A percentile compares a stretch with the other conserved stretches of the same genome.
These are phyloP conservation scores for Dendrocalamus sinicus DNA, from an alignment of 176 grass and related monocot species.

Conservation along the genomic window DNA sequence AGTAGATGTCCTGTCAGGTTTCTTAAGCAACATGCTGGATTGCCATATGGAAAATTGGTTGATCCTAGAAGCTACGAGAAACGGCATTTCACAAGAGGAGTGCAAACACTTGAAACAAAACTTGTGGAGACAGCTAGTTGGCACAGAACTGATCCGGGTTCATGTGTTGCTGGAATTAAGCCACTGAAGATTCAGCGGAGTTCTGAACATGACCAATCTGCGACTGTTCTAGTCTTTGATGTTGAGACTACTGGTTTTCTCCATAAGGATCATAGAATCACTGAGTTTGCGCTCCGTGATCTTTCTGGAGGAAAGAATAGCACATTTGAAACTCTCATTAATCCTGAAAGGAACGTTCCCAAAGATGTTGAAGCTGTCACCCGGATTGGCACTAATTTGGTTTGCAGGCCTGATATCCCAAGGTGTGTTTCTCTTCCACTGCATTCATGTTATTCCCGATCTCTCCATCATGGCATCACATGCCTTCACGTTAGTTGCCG, in stretches of 20 bases:
- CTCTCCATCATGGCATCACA: neutral
- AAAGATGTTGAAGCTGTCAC: neutral
- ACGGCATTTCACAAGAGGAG: constrained; percentile 44
- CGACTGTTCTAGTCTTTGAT: constrained; percentile 78
- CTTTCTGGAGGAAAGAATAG: constrained; percentile 80
- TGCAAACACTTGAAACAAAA: constrained; percentile 26
- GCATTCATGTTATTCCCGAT: constrained; percentile 3
- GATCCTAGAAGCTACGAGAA: constrained; percentile 38
- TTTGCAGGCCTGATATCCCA: constrained; percentile 67
- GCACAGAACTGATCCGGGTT: constrained; percentile 33
- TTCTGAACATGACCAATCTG: constrained; percentile 45
- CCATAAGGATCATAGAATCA: constrained; percentile 52
- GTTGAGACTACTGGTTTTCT: constrained; percentile 72
- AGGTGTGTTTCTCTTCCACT: constrained; percentile 48
- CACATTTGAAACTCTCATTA: constrained; percentile 81
- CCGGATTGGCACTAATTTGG: constrained; percentile 59
- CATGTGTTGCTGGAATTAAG: constrained; percentile 42
- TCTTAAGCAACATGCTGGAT: constrained; percentile 38
- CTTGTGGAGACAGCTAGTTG: constrained; percentile 32
- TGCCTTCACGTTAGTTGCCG: neutral
- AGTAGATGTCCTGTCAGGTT: constrained; percentile 37
- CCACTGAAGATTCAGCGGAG: constrained; percentile 29
- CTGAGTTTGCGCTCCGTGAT: constrained; percentile 74
- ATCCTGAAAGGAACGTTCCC: constrained; percentile 57
- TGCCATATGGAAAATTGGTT: constrained; percentile 47